Conservation (phyloP, 345 rosid genomes). For the Ceriops tagal region DNA sequence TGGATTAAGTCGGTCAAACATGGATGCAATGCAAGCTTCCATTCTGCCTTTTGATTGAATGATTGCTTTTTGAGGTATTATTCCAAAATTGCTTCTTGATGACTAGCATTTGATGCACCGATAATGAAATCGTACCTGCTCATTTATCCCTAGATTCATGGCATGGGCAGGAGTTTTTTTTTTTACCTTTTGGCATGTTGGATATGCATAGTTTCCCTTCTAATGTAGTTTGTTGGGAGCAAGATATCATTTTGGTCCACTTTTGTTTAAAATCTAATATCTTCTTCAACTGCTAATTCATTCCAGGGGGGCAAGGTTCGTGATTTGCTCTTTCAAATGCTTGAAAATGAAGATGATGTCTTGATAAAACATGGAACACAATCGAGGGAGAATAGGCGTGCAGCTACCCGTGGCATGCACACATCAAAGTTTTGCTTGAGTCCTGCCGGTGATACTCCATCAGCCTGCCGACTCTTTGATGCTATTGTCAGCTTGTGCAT, state of each 20-base stretch:
- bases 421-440: conserved; percentile 90
- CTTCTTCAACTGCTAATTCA: background rate
- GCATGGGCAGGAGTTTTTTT: too few relatives aligned
- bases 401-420: conserved; percentile 89
- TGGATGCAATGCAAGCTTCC: too few relatives aligned
- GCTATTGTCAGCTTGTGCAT: conserved; percentile 94
- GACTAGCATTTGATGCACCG: too few relatives aligned
- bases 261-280: conserved; percentile 11
- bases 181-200: too few relatives aligned
- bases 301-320: conserved; percentile 92
- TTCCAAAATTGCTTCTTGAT: too few relatives aligned
- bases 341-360: conserved; percentile 79
- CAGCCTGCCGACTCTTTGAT: conserved; percentile 97
- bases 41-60: too few relatives aligned
- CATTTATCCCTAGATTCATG: too few relatives aligned
- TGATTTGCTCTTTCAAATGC: conserved; percentile 78
- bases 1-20: too few relatives aligned
- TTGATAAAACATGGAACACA: conserved; percentile 89
- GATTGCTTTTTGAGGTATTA: too few relatives aligned
- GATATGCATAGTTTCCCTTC: background rate
- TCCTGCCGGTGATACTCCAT: conserved; percentile 99
- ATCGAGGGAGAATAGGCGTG: conserved; percentile 90
- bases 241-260: background rate
- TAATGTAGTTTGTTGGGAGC: background rate
- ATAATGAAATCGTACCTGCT: too few relatives aligned